A percentile compares a stretch with the other conserved stretches of the same genome.
These are phyloP conservation scores for Diplosphaera chodatii DNA, from an alignment of 139 green algal species.

Conservation along the genomic window DNA sequence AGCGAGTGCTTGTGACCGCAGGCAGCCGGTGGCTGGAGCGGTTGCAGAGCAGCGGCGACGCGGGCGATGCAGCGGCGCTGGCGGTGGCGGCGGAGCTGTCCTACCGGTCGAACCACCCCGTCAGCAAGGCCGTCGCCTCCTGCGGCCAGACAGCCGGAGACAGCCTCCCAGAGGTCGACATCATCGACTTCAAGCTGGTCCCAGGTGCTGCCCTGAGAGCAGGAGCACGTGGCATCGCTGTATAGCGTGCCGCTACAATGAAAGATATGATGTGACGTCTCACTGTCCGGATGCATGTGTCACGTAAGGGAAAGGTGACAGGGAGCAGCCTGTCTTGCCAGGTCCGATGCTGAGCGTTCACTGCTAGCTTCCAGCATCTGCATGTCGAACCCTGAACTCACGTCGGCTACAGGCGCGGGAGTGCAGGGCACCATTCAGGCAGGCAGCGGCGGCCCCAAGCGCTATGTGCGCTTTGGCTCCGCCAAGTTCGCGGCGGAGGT, in stretches of 20 bases:
- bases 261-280: too few species aligned
- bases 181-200: conserved; percentile 35
- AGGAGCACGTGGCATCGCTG: too few species aligned
- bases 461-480: conserved; percentile 46
- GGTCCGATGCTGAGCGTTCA: too few species aligned
- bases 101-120: conserved; percentile 35
- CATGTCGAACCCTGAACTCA: too few species aligned
- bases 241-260: too few species aligned
- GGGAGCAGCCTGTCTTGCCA: too few species aligned
- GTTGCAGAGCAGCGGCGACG: not conserved
- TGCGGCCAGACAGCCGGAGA: not conserved
- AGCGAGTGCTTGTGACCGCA: too few species aligned
- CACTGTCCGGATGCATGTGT: too few species aligned
- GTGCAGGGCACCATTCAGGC: conserved; percentile 17
- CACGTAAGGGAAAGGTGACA: too few species aligned
- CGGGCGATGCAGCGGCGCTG: conserved; percentile 19
- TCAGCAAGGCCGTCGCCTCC: conserved; percentile 31
- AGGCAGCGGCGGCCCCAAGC: not conserved
- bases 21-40: not conserved
- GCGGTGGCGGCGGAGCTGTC: conserved; percentile 34
- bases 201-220: too few species aligned
- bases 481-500: conserved; percentile 30
- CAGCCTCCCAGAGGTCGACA: not conserved
- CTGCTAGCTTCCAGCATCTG: too few species aligned
- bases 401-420: conserved; percentile 25